These are phyloP conservation scores for Aspergillus saccharolyticus DNA, from an alignment of 495 filamentous ascomycete genomes.

Conservation along the genomic window DNA sequence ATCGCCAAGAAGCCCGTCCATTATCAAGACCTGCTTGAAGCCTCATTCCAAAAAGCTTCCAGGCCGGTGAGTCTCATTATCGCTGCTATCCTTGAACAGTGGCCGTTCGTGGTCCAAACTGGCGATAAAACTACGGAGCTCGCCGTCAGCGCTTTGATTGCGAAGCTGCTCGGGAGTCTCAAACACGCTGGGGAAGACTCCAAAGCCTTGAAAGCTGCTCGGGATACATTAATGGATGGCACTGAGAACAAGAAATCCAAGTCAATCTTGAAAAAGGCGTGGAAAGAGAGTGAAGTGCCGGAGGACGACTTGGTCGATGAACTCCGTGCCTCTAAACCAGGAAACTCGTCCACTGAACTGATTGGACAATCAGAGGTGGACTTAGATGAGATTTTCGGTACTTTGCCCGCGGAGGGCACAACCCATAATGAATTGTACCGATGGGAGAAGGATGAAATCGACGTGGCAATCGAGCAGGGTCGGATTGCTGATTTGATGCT, in stretches of 20 bases:
- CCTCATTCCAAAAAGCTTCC: constrained; percentile 34
- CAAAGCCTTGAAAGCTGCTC: constrained; percentile 35
- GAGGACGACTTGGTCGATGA: constrained; percentile 19
- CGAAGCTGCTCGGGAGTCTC: constrained; percentile 42
- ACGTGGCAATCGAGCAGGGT: constrained; percentile 69
- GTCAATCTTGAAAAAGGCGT: constrained; percentile 37
- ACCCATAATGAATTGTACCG: constrained; percentile 43
- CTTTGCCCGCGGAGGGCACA: constrained; percentile 36
- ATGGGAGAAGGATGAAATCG: constrained; percentile 71
- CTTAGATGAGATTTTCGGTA: constrained; percentile 38
- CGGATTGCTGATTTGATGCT: constrained; percentile 60
- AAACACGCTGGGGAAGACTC: constrained; percentile 41
- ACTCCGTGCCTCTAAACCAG: constrained; percentile 17
- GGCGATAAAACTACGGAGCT: constrained; percentile 30
- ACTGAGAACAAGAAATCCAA: constrained; percentile 35
- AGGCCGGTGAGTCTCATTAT: constrained; percentile 49
- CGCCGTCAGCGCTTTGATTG: constrained; percentile 52
- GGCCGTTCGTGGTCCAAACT: constrained; percentile 59
- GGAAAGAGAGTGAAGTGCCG: constrained; percentile 30
- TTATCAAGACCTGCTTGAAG: constrained; percentile 52
- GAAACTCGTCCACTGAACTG: constrained; percentile 3
- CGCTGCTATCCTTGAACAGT: constrained; percentile 67
- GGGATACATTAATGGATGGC: constrained; percentile 33
- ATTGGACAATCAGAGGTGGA: constrained; percentile 22
- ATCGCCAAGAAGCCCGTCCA: constrained; percentile 68